These are phyloP conservation scores for Erythrophleum fordii DNA, from an alignment of 306 rosid species.

Conservation along the genomic window DNA sequence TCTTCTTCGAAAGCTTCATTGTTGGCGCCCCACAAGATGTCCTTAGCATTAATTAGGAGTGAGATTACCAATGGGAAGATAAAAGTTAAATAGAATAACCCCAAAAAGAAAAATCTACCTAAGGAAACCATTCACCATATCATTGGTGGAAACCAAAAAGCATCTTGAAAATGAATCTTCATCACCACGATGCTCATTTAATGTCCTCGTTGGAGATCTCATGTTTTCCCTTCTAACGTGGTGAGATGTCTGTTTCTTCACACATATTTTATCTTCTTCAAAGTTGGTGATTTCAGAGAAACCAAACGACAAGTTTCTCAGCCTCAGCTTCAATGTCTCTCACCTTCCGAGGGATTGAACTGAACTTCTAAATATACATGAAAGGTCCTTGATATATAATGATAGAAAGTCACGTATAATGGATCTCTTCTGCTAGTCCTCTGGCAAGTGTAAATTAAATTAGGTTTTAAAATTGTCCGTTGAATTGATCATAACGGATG, in stretches of 20 bases:
- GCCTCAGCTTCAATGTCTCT: background rate
- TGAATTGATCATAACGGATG: background rate
- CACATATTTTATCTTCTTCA: slow-evolving; percentile 51
- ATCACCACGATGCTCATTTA: slow-evolving; percentile 67
- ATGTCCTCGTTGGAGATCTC: slow-evolving; percentile 64
- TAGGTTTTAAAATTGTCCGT: too few species aligned
- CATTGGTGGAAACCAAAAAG: slow-evolving; percentile 36
- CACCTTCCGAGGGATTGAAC: slow-evolving; percentile 40
- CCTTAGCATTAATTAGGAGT: background rate
- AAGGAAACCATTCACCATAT: background rate
- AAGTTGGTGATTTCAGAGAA: slow-evolving; percentile 44
- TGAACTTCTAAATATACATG: slow-evolving; percentile 24
- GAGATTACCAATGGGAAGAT: background rate
- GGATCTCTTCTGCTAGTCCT: too few species aligned
- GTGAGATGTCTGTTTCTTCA: slow-evolving; percentile 85
- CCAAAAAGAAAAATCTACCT: background rate
- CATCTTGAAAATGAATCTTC: slow-evolving; percentile 72
- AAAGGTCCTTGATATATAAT: too few species aligned
- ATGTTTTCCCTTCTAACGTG: slow-evolving; percentile 63
- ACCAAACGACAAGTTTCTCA: slow-evolving; percentile 45
- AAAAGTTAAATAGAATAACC: too few species aligned
- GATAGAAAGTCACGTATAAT: too few species aligned
- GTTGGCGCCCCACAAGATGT: background rate
- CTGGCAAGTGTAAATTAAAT: too few species aligned
- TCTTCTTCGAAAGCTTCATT: background rate